These are phyloP conservation scores for Komagataella ulmi DNA, from an alignment of 805 yeast genomes.

Conservation along the genomic window DNA sequence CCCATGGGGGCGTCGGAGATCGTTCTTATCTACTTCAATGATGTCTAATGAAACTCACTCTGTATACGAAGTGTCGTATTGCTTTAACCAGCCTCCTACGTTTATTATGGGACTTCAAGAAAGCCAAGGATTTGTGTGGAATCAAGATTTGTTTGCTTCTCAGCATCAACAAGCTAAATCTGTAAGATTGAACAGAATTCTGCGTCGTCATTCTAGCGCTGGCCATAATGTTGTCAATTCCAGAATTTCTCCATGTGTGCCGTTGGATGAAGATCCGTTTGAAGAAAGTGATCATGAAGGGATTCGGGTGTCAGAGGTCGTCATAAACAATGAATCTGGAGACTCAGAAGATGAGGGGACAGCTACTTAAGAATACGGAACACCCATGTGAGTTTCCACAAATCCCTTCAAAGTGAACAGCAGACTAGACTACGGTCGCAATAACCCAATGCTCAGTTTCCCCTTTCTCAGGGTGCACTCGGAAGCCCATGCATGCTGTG, in stretches of 20 bases:
- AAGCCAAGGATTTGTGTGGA: constrained; percentile 66
- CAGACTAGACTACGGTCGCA: no score
- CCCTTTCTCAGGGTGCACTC: neutral
- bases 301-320: neutral
- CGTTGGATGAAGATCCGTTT: neutral
- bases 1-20: constrained; percentile 41
- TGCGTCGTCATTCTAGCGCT: neutral
- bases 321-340: neutral
- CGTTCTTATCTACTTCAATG: constrained; percentile 46
- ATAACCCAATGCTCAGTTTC: neutral
- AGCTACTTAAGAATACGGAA: neutral
- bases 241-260: neutral
- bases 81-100: neutral
- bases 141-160: constrained; percentile 64
- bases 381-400: neutral
- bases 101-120: constrained; percentile 37
- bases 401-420: no score
- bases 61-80: constrained; percentile 29
- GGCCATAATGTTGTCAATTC: neutral
- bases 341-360: neutral
- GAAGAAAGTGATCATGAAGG: neutral
- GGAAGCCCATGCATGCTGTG: neutral
- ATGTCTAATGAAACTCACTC: constrained; percentile 39
- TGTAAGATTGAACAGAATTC: constrained; percentile 11
- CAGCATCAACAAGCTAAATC: constrained; percentile 48